Evolutionary conservation across 2,329 filamentous ascomycete species (phyloP), one percentile per base, ranked within the genome.

Genomic region (Cladosporium oxysporum): DNA sequence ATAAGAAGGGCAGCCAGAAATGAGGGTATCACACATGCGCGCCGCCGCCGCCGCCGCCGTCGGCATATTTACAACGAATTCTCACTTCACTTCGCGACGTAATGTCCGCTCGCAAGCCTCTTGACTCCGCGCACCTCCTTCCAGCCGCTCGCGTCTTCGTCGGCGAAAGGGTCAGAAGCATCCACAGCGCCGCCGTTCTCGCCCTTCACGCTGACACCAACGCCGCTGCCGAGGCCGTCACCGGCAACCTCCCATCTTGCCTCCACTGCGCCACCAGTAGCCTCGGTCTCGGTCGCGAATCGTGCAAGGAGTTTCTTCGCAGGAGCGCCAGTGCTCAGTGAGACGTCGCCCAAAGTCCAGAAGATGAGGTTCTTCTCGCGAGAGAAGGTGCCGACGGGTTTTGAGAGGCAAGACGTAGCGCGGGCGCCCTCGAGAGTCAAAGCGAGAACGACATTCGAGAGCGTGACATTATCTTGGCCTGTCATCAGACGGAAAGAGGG

Each of bases 261-360:
- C 76, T 99, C 94, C 10, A 96, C 85, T 63, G 87, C 88, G 0
- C 93, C 92, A 5, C 91, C 87, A 69, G 87, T 88, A 0, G 91
- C 87, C 61, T 87, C 83, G 28, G 87, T 87, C 37, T 93, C 90
- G 0, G 91, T 91, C 28, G 89, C 81, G 71, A 99, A 91, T 3
- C 93, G 87, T 66, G 92, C 95, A 7, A 97, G 88, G 66, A 97
- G 87, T 79, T 92, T 94, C 73, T 90, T 85, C 69, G 87, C 85
- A 41, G 81, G 77, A 35, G 80, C 78, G 59, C 88, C 88, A 10
- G 86, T 80, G 53, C 83, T 82, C 0, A 89, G 78, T 0, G 87
- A 90, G 18, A 98, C 82, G 68, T 96, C 90, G 55, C 89, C 89
- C 0, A 95, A 79, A 16, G 89, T 88, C 91, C 92, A 96, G 82